phyloP scores from a whole-genome alignment of 2,329 filamentous ascomycete species.

The Talaromyces sp. region DNA sequence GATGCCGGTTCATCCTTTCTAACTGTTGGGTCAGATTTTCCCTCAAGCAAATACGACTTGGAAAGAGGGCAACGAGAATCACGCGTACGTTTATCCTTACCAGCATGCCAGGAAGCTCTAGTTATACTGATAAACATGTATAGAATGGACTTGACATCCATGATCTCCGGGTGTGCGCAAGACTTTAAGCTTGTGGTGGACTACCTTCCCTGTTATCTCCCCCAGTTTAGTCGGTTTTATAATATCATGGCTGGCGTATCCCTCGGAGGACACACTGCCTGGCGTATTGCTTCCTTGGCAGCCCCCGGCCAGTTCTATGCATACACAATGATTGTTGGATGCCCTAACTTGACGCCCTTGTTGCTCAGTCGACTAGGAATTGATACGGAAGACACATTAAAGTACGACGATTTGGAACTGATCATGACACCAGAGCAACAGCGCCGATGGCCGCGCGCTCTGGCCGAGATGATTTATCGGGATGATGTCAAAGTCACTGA shows the following conservation, averaged over 20 bases:
- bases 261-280: conserved; percentile 1
- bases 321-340: neutral
- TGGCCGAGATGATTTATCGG: neutral
- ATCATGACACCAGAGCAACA: neutral
- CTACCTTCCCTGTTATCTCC: conserved; percentile 2
- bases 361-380: conserved; percentile 1
- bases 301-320: neutral
- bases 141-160: neutral
- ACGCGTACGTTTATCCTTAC: neutral
- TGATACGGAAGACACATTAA: neutral
- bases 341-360: neutral
- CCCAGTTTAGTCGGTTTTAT: neutral
- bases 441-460: neutral
- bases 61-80: conserved; percentile 5
- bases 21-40: neutral
- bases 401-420: neutral
- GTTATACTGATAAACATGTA: neutral
- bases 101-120: neutral
- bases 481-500: neutral
- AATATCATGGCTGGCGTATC: conserved; percentile 4
- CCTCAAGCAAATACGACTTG: neutral
- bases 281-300: neutral
- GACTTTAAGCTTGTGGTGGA: conserved; percentile 5
- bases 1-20: neutral
- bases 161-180: neutral